Conservation (phyloP, 2,329 filamentous ascomycete genomes). For the Cordyceps tenuipes region DNA sequence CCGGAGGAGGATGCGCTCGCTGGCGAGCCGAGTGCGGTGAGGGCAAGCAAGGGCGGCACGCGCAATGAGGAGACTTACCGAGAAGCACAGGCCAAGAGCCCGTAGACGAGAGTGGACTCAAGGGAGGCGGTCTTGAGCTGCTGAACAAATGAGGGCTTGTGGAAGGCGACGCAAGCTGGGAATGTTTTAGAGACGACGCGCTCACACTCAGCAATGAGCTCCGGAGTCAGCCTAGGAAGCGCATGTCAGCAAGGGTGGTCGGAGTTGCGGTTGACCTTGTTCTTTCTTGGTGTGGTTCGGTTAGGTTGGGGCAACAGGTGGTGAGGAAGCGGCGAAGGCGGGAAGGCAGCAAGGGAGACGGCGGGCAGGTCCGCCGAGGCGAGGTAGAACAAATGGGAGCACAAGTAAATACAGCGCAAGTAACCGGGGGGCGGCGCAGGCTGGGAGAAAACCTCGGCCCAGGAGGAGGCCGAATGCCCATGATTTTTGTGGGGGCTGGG, state of each 20-base stretch:
- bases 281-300: no score
- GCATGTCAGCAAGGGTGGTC: slow-evolving; percentile 17
- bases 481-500: background rate
- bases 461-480: slow-evolving; percentile 2
- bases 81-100: slow-evolving; percentile 48
- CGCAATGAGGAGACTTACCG: slow-evolving; percentile 35
- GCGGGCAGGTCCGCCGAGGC: background rate
- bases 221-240: slow-evolving; percentile 40
- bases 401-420: slow-evolving; percentile 7
- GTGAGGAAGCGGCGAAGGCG: background rate
- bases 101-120: slow-evolving; percentile 49
- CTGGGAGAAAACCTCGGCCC: slow-evolving; percentile 9
- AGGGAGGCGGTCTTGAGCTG: slow-evolving; percentile 49
- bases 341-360: background rate
- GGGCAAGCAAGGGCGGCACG: slow-evolving; percentile 14
- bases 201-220: slow-evolving; percentile 51
- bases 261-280: background rate
- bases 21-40: slow-evolving; percentile 13
- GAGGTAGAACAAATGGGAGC: background rate
- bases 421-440: slow-evolving; percentile 3
- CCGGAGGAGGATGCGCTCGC: background rate
- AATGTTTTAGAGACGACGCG: slow-evolving; percentile 53
- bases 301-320: no score
- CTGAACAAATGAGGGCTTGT: slow-evolving; percentile 54
- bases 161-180: slow-evolving; percentile 53